Base-by-base conservation (phyloP, 2,329 filamentous ascomycete genomes). In the Alternaria ethzedia region DNA sequence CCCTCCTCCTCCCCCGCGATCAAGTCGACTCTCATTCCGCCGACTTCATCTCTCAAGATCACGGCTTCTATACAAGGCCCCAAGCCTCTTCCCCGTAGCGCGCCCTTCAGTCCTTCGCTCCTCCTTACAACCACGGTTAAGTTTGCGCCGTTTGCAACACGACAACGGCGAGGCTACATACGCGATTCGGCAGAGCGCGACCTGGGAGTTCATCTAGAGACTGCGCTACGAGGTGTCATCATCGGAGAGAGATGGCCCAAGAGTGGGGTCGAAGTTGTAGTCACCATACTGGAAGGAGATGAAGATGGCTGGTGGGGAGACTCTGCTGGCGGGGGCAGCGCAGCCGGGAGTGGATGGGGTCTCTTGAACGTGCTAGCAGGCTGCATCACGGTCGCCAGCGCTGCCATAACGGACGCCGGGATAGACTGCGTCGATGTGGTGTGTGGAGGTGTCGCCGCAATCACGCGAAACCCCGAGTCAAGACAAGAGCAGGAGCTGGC, bases 161-260 rank as follows among this genome's bases (percentile, higher is more conserved):
- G 91, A 61, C 88, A 91, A 72, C 87, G 96, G 63, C 88, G 92
- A 77, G 93, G 94, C 12, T 97, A 97, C 78, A 83, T 97, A 21
- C 89, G 94, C 50, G 95, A 98, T 78, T 86, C 90, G 15, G 90
- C 87, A 65, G 96, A 99, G 82, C 88, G 94, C 54, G 96, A 99
- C 77, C 86, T 99, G 2, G 93, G 93, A 12, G 91, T 94, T 11
- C 95, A 98, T 78, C 84, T 99, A 4, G 94, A 98, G 80, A 95
- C 93, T 15, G 94, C 96, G 25, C 85, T 99, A 54, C 88, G 94
- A 32, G 95, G 95, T 1, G 92, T 93, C 8, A 89, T 98, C 54
- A 95, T 98, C 75, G 94, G 93, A 13, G 94, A 97, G 78, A 86
- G 95, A 61, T 99, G 95, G 93, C 96, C 96, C n/a, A 99, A 99